A percentile compares a stretch with the other conserved stretches of the same genome.
These are phyloP conservation scores for Vitis hybrid DNA, from an alignment of 177 flowering plant species.

Conservation along the genomic window DNA sequence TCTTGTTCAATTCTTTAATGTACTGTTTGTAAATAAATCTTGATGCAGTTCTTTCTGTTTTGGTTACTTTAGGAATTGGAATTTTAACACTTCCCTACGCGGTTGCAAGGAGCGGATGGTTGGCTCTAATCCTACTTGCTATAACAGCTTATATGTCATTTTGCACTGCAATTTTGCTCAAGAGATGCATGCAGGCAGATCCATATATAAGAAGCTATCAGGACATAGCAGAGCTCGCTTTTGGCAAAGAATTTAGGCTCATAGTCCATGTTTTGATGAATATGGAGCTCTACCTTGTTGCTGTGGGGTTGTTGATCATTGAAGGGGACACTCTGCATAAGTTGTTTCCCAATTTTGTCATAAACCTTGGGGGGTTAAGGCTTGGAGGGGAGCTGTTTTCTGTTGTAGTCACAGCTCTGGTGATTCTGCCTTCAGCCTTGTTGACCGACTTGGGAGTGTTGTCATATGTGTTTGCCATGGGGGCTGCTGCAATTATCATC, in stretches of 20 bases:
- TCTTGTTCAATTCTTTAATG: no score
- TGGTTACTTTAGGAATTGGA: slow-evolving; percentile 1
- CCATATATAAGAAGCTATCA: background rate
- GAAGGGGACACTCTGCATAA: slow-evolving; percentile 6
- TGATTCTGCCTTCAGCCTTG: background rate
- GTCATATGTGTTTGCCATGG: background rate
- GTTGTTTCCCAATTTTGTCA: background rate
- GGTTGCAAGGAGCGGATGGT: background rate
- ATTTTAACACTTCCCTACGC: background rate
- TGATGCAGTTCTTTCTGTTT: no score
- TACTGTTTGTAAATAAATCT: no score
- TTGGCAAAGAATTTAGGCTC: background rate
- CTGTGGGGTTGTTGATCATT: background rate
- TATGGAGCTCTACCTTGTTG: slow-evolving; percentile 3
- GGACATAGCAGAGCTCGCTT: background rate
- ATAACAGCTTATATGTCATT: background rate
- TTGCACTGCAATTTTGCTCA: background rate
- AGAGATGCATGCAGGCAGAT: background rate
- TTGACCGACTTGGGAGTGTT: slow-evolving; percentile 1
- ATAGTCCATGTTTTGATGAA: background rate
- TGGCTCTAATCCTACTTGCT: background rate
- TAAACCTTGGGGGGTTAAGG: background rate
- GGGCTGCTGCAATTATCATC: background rate
- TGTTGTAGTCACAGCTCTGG: background rate
- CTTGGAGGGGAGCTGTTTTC: background rate